Evolutionary conservation across 2,329 filamentous ascomycete species (phyloP).

Genomic region (Pseudocercospora crystallina): DNA sequence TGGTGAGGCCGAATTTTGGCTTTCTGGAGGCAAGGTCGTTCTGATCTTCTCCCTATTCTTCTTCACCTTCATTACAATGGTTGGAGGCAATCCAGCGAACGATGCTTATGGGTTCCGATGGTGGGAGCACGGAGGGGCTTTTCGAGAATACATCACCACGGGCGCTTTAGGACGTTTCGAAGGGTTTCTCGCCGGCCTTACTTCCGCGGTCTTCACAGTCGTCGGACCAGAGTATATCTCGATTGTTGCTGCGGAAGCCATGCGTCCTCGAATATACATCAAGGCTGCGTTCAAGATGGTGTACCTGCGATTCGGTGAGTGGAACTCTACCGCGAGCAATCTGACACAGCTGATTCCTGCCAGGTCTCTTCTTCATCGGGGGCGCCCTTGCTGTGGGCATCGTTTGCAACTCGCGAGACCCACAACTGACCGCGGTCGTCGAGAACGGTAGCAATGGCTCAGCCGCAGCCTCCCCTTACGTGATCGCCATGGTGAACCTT

Average conservation of each 20-base stretch:
- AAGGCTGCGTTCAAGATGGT: slow-evolving; percentile 51
- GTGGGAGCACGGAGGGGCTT: slow-evolving; percentile 41
- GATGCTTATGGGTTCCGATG: slow-evolving; percentile 46
- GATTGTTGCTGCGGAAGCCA: slow-evolving; percentile 50
- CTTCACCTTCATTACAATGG: slow-evolving; percentile 40
- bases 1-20: slow-evolving; percentile 51
- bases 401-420: slow-evolving; percentile 36
- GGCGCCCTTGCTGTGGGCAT: slow-evolving; percentile 48
- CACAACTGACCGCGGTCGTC: slow-evolving; percentile 25
- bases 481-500: slow-evolving; percentile 42
- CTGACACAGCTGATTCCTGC: neutral
- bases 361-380: slow-evolving; percentile 45
- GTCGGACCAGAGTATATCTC: slow-evolving; percentile 51
- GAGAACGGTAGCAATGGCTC: slow-evolving; percentile 29
- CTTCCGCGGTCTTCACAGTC: slow-evolving; percentile 47
- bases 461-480: slow-evolving; percentile 37
- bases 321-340: too few relatives aligned
- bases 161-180: slow-evolving; percentile 36
- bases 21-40: slow-evolving; percentile 52
- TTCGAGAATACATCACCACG: slow-evolving; percentile 30
- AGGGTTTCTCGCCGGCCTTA: slow-evolving; percentile 38
- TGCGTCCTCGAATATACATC: slow-evolving; percentile 46
- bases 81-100: slow-evolving; percentile 35
- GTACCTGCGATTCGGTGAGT: slow-evolving; percentile 44
- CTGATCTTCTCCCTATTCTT: slow-evolving; percentile 47